These are phyloP conservation scores for Colletotrichum gloeosporioides DNA, from an alignment of 2,329 filamentous ascomycete species.

Conservation along the genomic window DNA sequence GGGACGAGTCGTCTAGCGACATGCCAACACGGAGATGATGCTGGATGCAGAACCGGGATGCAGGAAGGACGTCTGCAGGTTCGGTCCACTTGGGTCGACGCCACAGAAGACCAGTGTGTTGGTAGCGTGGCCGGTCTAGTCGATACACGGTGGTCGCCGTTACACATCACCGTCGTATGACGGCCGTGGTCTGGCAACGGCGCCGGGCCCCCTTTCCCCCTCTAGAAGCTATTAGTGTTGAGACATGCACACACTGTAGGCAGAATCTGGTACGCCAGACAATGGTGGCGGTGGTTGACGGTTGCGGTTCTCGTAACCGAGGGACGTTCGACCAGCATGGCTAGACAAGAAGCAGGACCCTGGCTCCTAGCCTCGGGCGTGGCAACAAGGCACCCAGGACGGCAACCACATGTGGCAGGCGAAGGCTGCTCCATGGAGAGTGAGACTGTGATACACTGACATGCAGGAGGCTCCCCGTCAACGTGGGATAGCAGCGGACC, in stretches of 20 bases:
- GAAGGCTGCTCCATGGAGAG: background rate
- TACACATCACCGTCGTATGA: background rate
- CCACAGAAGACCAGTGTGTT: slow-evolving; percentile 10
- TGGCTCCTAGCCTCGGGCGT: background rate
- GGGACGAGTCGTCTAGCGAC: slow-evolving; percentile 13
- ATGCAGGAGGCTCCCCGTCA: slow-evolving; percentile 13
- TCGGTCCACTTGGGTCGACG: slow-evolving; percentile 14
- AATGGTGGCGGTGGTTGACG: background rate
- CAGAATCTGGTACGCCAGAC: background rate
- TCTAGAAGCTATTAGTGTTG: background rate
- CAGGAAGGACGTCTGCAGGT: background rate
- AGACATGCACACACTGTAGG: background rate
- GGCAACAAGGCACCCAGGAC: background rate
- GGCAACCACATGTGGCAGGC: background rate
- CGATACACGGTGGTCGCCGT: background rate
- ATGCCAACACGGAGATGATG: slow-evolving; percentile 18
- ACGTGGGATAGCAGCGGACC: slow-evolving; percentile 9
- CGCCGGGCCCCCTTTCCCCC: background rate
- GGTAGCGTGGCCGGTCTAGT: background rate
- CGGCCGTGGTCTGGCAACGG: background rate
- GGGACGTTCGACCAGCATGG: background rate
- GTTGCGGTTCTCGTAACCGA: background rate
- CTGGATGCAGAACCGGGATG: slow-evolving; percentile 1
- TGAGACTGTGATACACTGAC: slow-evolving; percentile 12
- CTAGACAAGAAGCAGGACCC: background rate